A percentile compares a stretch with the other conserved stretches of the same genome.
phyloP scores from a whole-genome alignment of 495 filamentous ascomycete genomes.

The Hyaloscypha hepaticicola region DNA sequence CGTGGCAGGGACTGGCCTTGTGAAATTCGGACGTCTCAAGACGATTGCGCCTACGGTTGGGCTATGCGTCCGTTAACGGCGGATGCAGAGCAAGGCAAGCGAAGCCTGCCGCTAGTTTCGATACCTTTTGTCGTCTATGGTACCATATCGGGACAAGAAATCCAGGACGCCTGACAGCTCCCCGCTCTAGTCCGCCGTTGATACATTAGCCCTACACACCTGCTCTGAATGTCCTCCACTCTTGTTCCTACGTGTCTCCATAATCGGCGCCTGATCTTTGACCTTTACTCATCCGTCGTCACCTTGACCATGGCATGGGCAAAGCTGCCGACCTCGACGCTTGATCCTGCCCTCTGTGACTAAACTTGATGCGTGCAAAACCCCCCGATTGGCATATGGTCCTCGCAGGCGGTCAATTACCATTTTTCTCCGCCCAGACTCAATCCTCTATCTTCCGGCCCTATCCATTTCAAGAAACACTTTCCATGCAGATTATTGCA shows the following conservation, averaged over 20 bases:
- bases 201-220: conserved; percentile 32
- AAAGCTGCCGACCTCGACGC: conserved; percentile 19
- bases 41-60: conserved; percentile 9
- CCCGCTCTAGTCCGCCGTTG: conserved; percentile 15
- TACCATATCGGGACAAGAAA: conserved; percentile 31
- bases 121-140: conserved; percentile 16
- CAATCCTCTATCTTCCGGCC: conserved; percentile 1
- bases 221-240: conserved; percentile 27
- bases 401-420: conserved; percentile 1
- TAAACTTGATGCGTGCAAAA: conserved; percentile 2
- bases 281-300: conserved; percentile 26
- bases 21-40: conserved; percentile 4
- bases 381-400: conserved; percentile 11
- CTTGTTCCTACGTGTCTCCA: conserved; percentile 27
- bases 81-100: conserved; percentile 7
- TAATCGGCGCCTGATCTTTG: conserved; percentile 20
- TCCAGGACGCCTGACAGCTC: conserved; percentile 28
- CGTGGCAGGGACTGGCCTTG: conserved; percentile 9
- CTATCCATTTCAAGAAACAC: conserved; percentile 33
- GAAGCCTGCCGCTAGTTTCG: conserved; percentile 8
- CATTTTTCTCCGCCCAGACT: conserved; percentile 11
- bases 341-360: background rate
- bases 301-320: conserved; percentile 11
- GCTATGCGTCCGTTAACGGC: conserved; percentile 30
- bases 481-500: conserved; percentile 30